Evolutionary conservation across 23 red algal species (phyloP).

Genomic region (Gracilaria domingensis): DNA sequence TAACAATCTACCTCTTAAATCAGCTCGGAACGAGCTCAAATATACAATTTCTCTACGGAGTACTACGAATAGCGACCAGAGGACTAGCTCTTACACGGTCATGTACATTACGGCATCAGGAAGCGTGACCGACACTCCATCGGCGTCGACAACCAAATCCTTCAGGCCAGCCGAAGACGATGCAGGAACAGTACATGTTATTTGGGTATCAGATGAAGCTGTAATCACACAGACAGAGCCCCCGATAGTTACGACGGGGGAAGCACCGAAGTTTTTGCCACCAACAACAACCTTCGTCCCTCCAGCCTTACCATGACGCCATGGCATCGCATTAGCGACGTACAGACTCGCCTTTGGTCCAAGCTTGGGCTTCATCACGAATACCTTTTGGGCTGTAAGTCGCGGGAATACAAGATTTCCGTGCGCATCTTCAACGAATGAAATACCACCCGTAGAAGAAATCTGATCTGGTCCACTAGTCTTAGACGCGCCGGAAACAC

Average conservation of each 20-base stretch:
- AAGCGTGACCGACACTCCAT: conserved; percentile 16
- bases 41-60: not conserved
- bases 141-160: conserved; percentile 14
- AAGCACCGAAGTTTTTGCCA: conserved; percentile 57
- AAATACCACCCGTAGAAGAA: conserved; percentile 30
- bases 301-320: conserved; percentile 50
- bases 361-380: conserved; percentile 38
- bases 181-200: conserved; percentile 32
- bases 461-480: conserved; percentile 39
- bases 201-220: not conserved
- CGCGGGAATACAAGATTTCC: conserved; percentile 66
- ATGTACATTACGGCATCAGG: conserved; percentile 64
- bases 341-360: conserved; percentile 1
- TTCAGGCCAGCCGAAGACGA: not conserved
- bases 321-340: conserved; percentile 47
- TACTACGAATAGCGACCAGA: not conserved
- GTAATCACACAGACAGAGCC: conserved; percentile 32
- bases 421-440: conserved; percentile 53
- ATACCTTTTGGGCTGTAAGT: conserved; percentile 48
- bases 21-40: not conserved
- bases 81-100: not conserved
- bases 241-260: conserved; percentile 21
- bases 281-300: conserved; percentile 53
- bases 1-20: too few relatives aligned
- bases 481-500: not conserved